phyloP scores from a whole-genome alignment of 2,329 filamentous ascomycete species.

The Geosmithia morbida region DNA sequence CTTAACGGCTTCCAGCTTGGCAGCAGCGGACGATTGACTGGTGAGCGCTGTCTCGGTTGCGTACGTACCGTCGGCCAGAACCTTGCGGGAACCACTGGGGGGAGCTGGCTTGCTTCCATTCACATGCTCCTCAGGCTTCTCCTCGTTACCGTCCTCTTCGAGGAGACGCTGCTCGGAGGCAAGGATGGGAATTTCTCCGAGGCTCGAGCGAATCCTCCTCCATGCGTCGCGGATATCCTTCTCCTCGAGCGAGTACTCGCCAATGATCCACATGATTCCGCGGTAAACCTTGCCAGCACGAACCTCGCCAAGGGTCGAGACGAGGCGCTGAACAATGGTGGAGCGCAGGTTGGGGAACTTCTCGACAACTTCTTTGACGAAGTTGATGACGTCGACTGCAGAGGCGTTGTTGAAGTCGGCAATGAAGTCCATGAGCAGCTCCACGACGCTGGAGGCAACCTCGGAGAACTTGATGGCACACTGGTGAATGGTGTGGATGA shows the following conservation, averaged over 20 bases:
- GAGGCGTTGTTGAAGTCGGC: conserved; percentile 96
- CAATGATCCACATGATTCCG: conserved; percentile 93
- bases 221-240: conserved; percentile 91
- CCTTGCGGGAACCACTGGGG: conserved; percentile 75
- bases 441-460: conserved; percentile 91
- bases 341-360: conserved; percentile 85
- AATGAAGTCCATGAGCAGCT: conserved; percentile 97
- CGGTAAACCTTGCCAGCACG: conserved; percentile 95
- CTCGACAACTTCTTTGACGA: conserved; percentile 97
- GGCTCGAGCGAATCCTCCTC: conserved; percentile 85
- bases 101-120: conserved; percentile 70
- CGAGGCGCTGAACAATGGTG: conserved; percentile 76
- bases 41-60: conserved; percentile 94
- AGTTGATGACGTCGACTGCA: conserved; percentile 93
- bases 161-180: conserved; percentile 86
- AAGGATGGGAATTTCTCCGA: conserved; percentile 94
- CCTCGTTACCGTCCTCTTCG: conserved; percentile 65
- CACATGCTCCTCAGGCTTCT: conserved; percentile 49
- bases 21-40: conserved; percentile 77
- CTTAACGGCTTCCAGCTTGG: conserved; percentile 91
- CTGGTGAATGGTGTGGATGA: conserved; percentile 95
- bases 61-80: conserved; percentile 92
- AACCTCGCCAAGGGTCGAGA: conserved; percentile 83
- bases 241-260: conserved; percentile 90
- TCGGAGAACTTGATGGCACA: conserved; percentile 99